A percentile compares a stretch with the other conserved stretches of the same genome.
Evolutionary conservation across 1,284 basidiomycete genomes (phyloP).

Genomic region (Rhodofomes roseus): DNA sequence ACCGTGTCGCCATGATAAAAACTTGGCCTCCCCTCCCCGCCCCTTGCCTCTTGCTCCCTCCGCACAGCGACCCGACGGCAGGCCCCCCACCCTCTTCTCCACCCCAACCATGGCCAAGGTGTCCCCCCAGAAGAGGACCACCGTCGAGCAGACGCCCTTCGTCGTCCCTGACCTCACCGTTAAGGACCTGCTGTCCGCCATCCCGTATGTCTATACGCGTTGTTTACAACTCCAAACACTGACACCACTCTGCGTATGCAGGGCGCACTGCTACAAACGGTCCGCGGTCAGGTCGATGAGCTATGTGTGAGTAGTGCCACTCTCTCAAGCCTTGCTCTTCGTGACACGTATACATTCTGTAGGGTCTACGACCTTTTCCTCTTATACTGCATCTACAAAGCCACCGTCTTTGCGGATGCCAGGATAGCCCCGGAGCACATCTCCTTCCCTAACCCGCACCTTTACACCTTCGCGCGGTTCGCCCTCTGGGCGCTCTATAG

Average conservation of each 20-base stretch:
- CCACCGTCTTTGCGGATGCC: slow-evolving; percentile 66
- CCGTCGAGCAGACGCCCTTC: slow-evolving; percentile 59
- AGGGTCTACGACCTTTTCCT: slow-evolving; percentile 77
- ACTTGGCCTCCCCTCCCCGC: slow-evolving; percentile 12
- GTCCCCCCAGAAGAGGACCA: slow-evolving; percentile 22
- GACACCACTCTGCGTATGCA: slow-evolving; percentile 25
- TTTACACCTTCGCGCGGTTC: slow-evolving; percentile 64
- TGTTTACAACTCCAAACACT: background rate
- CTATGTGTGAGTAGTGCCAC: slow-evolving; percentile 62
- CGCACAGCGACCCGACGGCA: slow-evolving; percentile 18
- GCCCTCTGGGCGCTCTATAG: slow-evolving; percentile 82
- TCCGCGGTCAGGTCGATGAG: slow-evolving; percentile 81
- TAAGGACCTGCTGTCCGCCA: slow-evolving; percentile 83
- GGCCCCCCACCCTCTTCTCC: slow-evolving; percentile 7
- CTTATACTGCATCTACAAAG: slow-evolving; percentile 69
- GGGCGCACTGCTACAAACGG: slow-evolving; percentile 90
- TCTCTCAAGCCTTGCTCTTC: slow-evolving; percentile 9
- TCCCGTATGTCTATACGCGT: slow-evolving; percentile 63
- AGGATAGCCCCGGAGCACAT: slow-evolving; percentile 55
- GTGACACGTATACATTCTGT: slow-evolving; percentile 15
- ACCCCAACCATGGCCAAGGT: slow-evolving; percentile 19
- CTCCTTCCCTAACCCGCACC: slow-evolving; percentile 56
- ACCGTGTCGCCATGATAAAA: slow-evolving; percentile 18
- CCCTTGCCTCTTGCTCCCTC: slow-evolving; percentile 9
- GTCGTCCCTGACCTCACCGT: slow-evolving; percentile 79